Evolutionary conservation across 2,329 filamentous ascomycete genomes (phyloP).

Genomic region (Nothophaeocryptopus gaeumannii): DNA sequence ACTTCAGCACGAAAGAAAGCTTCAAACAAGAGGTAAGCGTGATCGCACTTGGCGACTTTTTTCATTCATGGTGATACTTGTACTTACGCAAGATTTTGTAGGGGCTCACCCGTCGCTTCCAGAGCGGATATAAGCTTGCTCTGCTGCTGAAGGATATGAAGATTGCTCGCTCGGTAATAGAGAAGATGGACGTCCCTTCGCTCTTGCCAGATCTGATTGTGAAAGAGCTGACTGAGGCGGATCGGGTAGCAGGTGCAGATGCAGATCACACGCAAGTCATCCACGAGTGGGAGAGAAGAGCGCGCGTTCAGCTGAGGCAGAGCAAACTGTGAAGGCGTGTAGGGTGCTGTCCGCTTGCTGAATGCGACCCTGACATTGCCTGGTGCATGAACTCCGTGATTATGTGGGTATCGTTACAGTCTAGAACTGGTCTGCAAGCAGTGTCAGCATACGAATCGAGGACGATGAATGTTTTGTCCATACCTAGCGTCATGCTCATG

Average conservation of each 20-base stretch:
- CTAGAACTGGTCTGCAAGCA: slow-evolving; percentile 22
- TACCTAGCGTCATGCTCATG: slow-evolving; percentile 66
- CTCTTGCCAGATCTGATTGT: slow-evolving; percentile 28
- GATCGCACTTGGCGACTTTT: neutral
- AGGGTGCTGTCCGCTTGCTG: neutral
- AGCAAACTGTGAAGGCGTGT: slow-evolving; percentile 10
- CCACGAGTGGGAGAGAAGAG: slow-evolving; percentile 33
- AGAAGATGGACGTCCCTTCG: slow-evolving; percentile 28
- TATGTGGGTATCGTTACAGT: slow-evolving; percentile 8
- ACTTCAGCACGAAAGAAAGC: slow-evolving; percentile 34
- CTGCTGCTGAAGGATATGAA: slow-evolving; percentile 35
- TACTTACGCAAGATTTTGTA: slow-evolving; percentile 1
- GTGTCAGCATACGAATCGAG: neutral
- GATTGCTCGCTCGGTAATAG: slow-evolving; percentile 34
- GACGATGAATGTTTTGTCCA: slow-evolving; percentile 25
- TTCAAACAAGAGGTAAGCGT: slow-evolving; percentile 20
- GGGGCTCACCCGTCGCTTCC: slow-evolving; percentile 25
- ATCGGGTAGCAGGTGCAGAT: slow-evolving; percentile 27
- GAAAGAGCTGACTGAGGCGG: slow-evolving; percentile 28
- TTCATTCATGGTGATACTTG: neutral
- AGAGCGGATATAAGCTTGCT: slow-evolving; percentile 33
- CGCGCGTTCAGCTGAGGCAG: slow-evolving; percentile 31
- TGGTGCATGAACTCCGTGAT: no score
- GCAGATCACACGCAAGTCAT: slow-evolving; percentile 35
- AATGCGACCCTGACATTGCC: no score